Evolutionary conservation across 257 asterid species (phyloP).

Genomic region (Verbascum thapsus): DNA sequence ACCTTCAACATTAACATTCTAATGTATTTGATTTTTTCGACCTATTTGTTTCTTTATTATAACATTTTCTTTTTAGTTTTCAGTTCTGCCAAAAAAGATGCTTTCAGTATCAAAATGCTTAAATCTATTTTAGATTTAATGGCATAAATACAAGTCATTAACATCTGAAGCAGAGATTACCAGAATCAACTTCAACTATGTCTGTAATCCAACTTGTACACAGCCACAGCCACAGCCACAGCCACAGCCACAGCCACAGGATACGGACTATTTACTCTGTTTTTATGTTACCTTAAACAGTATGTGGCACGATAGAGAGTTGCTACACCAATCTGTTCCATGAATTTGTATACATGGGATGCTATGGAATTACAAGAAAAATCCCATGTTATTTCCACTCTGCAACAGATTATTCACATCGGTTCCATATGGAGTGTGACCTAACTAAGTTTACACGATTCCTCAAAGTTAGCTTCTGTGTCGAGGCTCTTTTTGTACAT

Average conservation of each 20-base stretch:
- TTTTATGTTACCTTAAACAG: not conserved
- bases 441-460: slow-evolving; percentile 53
- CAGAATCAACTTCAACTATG: too few relatives aligned
- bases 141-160: too few relatives aligned
- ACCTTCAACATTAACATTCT: too few relatives aligned
- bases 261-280: not conserved
- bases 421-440: slow-evolving; percentile 17
- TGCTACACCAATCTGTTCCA: slow-evolving; percentile 2
- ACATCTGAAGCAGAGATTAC: too few relatives aligned
- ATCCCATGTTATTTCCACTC: slow-evolving; percentile 36
- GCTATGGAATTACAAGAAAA: slow-evolving; percentile 33
- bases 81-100: too few relatives aligned
- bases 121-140: too few relatives aligned
- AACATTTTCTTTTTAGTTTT: too few relatives aligned
- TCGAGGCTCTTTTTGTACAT: slow-evolving; percentile 45
- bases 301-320: not conserved
- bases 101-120: too few relatives aligned
- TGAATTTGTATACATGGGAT: slow-evolving; percentile 29
- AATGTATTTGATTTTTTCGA: too few relatives aligned
- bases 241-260: slow-evolving; percentile 8
- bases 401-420: slow-evolving; percentile 16
- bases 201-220: too few relatives aligned
- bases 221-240: slow-evolving; percentile 8
- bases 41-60: too few relatives aligned
- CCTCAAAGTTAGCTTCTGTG: slow-evolving; percentile 35